phyloP scores from a whole-genome alignment of 2,329 filamentous ascomycete species.

The Neonectria ditissima region DNA sequence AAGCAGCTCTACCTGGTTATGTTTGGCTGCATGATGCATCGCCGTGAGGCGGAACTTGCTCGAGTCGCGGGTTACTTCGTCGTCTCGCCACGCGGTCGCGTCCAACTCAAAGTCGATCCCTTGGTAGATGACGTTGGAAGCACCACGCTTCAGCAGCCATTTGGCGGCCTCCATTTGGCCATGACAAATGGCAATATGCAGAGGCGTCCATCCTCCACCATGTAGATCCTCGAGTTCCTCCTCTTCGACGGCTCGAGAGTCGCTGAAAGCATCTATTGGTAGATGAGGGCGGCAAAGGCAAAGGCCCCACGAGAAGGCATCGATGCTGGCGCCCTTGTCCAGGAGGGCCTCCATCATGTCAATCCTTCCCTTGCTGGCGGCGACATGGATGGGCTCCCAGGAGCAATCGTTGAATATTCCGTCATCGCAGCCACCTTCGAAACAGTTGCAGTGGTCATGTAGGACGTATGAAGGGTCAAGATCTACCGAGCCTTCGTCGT shows the following conservation, averaged over 20 bases:
- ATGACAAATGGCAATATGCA: conserved; percentile 45
- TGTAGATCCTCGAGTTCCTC: conserved; percentile 45
- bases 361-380: conserved; percentile 43
- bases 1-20: conserved; percentile 36
- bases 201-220: conserved; percentile 44
- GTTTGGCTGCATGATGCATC: conserved; percentile 42
- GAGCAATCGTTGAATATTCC: conserved; percentile 46
- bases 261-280: conserved; percentile 42
- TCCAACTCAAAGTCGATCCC: conserved; percentile 43
- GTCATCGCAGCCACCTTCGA: conserved; percentile 43
- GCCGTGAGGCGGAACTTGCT: conserved; percentile 41
- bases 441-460: conserved; percentile 43
- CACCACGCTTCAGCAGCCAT: conserved; percentile 38
- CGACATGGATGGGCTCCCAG: conserved; percentile 44
- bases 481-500: conserved; percentile 43
- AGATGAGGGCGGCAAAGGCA: conserved; percentile 45
- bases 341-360: conserved; percentile 44
- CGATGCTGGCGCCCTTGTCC: conserved; percentile 39
- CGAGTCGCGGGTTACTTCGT: conserved; percentile 34
- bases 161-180: conserved; percentile 41
- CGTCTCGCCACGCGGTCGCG: conserved; percentile 37
- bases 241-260: conserved; percentile 42
- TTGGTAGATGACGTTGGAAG: conserved; percentile 42
- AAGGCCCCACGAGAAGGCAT: conserved; percentile 43
- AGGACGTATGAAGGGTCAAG: conserved; percentile 40